Evolutionary conservation across 257 asterid species (phyloP), one percentile per base, ranked within the genome.

Genomic region (Cynanchum wilfordii): DNA sequence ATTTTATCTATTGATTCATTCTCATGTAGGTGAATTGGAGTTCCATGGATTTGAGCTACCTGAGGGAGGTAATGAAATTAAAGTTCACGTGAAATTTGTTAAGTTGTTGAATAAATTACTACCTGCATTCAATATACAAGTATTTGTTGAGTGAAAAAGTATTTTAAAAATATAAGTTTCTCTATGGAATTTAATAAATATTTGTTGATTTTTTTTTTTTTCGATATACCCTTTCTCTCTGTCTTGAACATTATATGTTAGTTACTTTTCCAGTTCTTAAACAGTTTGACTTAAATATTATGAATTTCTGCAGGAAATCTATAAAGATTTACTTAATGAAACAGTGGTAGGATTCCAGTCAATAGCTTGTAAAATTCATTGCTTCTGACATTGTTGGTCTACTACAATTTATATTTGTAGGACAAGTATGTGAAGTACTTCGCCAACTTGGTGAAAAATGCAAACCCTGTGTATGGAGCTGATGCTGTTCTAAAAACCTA

Each of bases 21-120:
- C 68, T 76, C 40, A 69, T 71, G 70, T 85, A 94, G 99, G 93
- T 95, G 73, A 88, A 95, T 74, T 92, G 99, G 99, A 92, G 82
- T 79, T 87, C 98, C 30, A 86, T 92, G 97, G 87, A 95, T 80
- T 86, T 95, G 80, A 86, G 91, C 87, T 95, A 92, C 88, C 90
- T 95, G 82, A 84, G 79, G 83, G 90, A 92, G 99, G 99, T 92
- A 83, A 86, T 56, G 64, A 73, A 73, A 69, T 78, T 36, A 66
- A 47, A 49, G 66, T 38, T 64, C 59, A 69, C 66, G 77, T 67
- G 64, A 36, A 60, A 68, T 63, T 29, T 58, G 50, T 54, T 40
- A 69, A 44, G 54, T 24, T 45, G 42, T 33, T 17, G 25, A 50
- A 50, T 50, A 50, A 50, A 50, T 50, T 50, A 50, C 20, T 50